Evolutionary conservation across 1,284 basidiomycete species (phyloP), one percentile per base, ranked within the genome.

Genomic region (Tilletia caries): DNA sequence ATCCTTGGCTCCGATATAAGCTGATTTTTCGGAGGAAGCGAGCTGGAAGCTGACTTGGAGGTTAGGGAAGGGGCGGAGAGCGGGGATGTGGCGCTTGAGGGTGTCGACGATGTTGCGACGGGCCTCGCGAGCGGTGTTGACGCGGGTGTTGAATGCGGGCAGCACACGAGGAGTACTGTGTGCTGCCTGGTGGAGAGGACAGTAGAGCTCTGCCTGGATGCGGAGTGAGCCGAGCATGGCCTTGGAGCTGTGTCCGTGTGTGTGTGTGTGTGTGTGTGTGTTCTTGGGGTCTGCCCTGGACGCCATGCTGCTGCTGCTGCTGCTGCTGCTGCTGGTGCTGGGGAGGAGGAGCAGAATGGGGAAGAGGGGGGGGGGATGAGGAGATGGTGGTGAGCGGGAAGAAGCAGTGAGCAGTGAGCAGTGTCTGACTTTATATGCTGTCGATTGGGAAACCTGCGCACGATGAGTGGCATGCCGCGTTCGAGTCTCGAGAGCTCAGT

Each of bases 51-150:
- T 23, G 33, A 34, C n/a, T 2, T 15, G 27, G 58, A 62, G 58
- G 23, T 29, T 37, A 10, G 32, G 29, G 58, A 34, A 62, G 32
- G 10, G 20, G 15, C 32, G 29, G 58, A 62, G 58, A 15, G 29
- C 32, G 58, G 58, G 58, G 13, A 62, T 37, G 33, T 62, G 58
- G 10, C 33, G 29, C 58, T 62, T 62, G 58, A 62, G 27, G 32
- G 32, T 37, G 58, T 62, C 58, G 27, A 23, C 13, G 32, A 62
- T 62, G 58, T 33, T 34, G 58, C 58, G 58, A 3, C 58, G 58
- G 4, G 58, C 32, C 12, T 34, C 32, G 13, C 58, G 29, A 20
- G 58, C 58, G 10, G 29, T 20, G 29, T 18, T 10, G 58, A 62
- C 58, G 27, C 58, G 27, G 13, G 58, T 34, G 29, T 62, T 62